Percentiles rank a stretch among this genome's conserved stretches.
Evolutionary conservation across 2,329 filamentous ascomycete species (phyloP).

Genomic region (Spiromastix sp.): DNA sequence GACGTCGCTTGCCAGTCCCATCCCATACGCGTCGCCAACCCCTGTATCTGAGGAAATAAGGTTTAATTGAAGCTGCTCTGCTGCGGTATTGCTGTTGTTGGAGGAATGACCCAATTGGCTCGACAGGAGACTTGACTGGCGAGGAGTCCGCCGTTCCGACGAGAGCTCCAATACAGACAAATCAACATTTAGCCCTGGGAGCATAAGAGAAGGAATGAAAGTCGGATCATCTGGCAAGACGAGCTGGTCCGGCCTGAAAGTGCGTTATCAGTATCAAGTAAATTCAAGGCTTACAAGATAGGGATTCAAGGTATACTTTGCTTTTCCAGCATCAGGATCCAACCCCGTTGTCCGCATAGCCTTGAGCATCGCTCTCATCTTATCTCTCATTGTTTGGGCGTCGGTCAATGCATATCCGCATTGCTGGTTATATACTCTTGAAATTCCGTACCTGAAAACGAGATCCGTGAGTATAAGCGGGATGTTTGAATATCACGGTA

Average conservation of each 20-base stretch:
- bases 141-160: conserved; percentile 21
- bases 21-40: conserved; percentile 27
- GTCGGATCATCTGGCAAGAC: conserved; percentile 71
- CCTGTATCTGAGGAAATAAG: conserved; percentile 41
- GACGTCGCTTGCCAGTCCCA: conserved; percentile 33
- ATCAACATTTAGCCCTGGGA: conserved; percentile 51
- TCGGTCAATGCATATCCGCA: conserved; percentile 78
- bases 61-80: conserved; percentile 28
- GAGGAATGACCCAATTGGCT: conserved; percentile 24
- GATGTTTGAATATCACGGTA: not conserved
- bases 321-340: conserved; percentile 60
- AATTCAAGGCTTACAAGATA: not conserved
- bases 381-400: conserved; percentile 61
- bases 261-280: not conserved
- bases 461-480: conserved; percentile 9
- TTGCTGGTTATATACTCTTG: conserved; percentile 77
- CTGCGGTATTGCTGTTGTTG: conserved; percentile 14
- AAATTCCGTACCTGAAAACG: conserved; percentile 58
- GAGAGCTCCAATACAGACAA: conserved; percentile 35
- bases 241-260: conserved; percentile 61
- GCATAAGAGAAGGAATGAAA: conserved; percentile 58
- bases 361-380: conserved; percentile 59
- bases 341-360: conserved; percentile 48
- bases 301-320: conserved; percentile 46
- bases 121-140: conserved; percentile 23